Base-by-base conservation (phyloP, 768 basidiomycete species). In the Myochromella boudieri region DNA sequence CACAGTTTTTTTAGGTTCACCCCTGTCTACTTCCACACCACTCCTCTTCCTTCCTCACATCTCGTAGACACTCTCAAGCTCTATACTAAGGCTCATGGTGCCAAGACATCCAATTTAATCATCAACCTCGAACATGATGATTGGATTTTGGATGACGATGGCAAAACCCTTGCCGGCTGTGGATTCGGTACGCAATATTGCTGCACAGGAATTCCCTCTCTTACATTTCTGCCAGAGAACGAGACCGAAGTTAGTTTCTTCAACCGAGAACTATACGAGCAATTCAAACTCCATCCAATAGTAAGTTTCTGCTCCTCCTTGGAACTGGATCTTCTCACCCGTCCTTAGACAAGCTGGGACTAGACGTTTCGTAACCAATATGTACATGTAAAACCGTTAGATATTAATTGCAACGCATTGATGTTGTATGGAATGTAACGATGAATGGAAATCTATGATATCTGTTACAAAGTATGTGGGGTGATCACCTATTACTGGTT, bases 31-130 rank as follows among this genome's bases (percentile, higher is more conserved):
- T 31, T 39, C n/a, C 38, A 27, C 18, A 37, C 34, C 27, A 24
- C 12, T 20, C 40, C 27, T 37, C 33, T 48, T 22, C 7, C 42
- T 42, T 49, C 27, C 45, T 46, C 37, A 38, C 22, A 46, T 36
- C 55, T 42, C 44, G 12, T 54, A 97, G 95, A 99, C 65, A 95
- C 95, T 9, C 58, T 98, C 48, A 99, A 99, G 63, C 68, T 97
- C 14, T 99, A 99, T 63, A 90, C 91, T 3, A 85, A 84, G 61
- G 97, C 95, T 2, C 95, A 98, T 60, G 94, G 95, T 9, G 79
- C 92, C 44, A 99, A 99, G 95, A 95, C 95, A 1, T 89, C 89
- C 25, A 98, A 99, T 69, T 76, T 99, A 22, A 97, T 99, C 66
- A 97, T 99, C 62, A 99, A 99, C 66, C 78, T 98, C 47, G 93